Evolutionary conservation across 2,329 filamentous ascomycete genomes (phyloP).

Genomic region (Epichloe hybrida): DNA sequence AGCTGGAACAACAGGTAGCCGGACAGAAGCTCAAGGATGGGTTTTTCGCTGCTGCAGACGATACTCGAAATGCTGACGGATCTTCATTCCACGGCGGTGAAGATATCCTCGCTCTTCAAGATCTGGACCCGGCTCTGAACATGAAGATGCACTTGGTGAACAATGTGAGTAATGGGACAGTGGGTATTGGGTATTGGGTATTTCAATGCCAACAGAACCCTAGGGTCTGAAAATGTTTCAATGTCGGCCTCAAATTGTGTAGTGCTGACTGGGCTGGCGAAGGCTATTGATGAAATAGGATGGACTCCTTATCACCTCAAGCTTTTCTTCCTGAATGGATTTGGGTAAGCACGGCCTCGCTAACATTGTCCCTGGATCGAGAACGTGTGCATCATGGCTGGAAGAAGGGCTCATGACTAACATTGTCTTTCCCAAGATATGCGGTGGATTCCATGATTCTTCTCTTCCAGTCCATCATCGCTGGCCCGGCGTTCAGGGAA

Average conservation of each 20-base stretch:
- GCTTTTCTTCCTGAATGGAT: constrained; percentile 48
- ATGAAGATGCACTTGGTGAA: constrained; percentile 59
- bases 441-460: constrained; percentile 33
- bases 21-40: not conserved
- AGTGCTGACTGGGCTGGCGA: constrained; percentile 1
- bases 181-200: not conserved
- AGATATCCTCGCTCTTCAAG: constrained; percentile 43
- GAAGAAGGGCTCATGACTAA: not conserved
- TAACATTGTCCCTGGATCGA: not conserved
- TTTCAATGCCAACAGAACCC: not conserved
- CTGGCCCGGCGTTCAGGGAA: constrained; percentile 42
- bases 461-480: constrained; percentile 49
- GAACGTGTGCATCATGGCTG: not conserved
- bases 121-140: constrained; percentile 46
- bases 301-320: constrained; percentile 47
- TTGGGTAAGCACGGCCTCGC: constrained; percentile 25
- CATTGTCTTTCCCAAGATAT: constrained; percentile 20
- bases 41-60: not conserved
- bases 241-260: not conserved
- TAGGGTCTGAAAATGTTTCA: not conserved
- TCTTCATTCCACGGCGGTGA: constrained; percentile 15
- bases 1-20: constrained; percentile 7
- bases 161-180: constrained; percentile 33
- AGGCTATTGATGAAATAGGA: constrained; percentile 45
- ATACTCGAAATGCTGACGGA: constrained; percentile 8